Evolutionary conservation across 2,329 filamentous ascomycete genomes (phyloP).

Genomic region (Biscogniauxia mediterranea): DNA sequence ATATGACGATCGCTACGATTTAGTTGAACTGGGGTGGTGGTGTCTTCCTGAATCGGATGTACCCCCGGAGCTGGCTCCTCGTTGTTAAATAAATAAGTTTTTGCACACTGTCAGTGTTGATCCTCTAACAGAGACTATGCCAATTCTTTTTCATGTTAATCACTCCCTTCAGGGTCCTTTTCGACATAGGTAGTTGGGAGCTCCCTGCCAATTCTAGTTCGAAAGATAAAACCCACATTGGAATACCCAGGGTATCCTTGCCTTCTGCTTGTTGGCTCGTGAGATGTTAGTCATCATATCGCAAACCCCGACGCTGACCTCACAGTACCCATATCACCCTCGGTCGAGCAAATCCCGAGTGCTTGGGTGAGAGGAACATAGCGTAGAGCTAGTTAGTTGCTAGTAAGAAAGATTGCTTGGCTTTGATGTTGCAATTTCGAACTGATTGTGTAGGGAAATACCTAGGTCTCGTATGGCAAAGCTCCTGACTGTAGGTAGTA

Average conservation of each 20-base stretch:
- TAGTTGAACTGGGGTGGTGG: conserved; percentile 8
- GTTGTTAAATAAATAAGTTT: not conserved
- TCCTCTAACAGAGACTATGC: not conserved
- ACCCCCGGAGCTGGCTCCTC: conserved; percentile 11
- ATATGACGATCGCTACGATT: conserved; percentile 10
- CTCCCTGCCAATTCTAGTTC: not conserved
- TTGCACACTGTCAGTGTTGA: not conserved
- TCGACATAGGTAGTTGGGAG: not conserved
- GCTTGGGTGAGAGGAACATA: not conserved
- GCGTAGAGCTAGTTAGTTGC: no score
- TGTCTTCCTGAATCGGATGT: conserved; percentile 22
- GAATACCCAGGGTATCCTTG: not conserved
- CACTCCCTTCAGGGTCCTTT: not conserved
- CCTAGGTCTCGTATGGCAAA: not conserved
- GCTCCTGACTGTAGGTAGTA: no score
- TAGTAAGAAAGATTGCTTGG: no score
- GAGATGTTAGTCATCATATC: conserved; percentile 1
- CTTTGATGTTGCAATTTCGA: no score
- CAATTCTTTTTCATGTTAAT: not conserved
- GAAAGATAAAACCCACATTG: conserved; percentile 1
- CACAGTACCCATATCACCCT: not conserved
- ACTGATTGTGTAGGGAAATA: not conserved
- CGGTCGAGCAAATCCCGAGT: not conserved
- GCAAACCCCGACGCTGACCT: not conserved
- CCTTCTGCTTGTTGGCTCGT: not conserved